A percentile compares a stretch with the other conserved stretches of the same genome.
These are phyloP conservation scores for Leersia perrieri DNA, from an alignment of 176 grass and related monocot species.

Conservation along the genomic window DNA sequence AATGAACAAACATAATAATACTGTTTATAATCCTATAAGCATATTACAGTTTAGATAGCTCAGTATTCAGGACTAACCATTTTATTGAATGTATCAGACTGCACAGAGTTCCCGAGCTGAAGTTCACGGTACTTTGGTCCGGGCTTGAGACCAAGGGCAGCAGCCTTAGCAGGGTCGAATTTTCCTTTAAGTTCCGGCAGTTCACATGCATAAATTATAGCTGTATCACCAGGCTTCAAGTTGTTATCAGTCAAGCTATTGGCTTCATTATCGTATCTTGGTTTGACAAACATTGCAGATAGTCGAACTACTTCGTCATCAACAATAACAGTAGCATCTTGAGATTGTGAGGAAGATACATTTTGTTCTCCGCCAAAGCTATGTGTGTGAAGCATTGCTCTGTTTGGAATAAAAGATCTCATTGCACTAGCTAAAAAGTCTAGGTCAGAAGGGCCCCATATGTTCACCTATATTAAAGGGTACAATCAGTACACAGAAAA, in stretches of 20 bases:
- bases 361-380: conserved; percentile 64
- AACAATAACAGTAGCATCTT: conserved; percentile 58
- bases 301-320: conserved; percentile 93
- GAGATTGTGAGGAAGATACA: conserved; percentile 36
- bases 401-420: conserved; percentile 89
- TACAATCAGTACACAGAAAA: conserved; percentile 19
- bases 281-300: conserved; percentile 82
- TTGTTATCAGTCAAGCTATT: conserved; percentile 32
- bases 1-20: no score
- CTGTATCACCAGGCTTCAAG: conserved; percentile 75
- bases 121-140: conserved; percentile 87
- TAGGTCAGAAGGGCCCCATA: conserved; percentile 97
- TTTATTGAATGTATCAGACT: conserved; percentile 58
- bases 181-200: conserved; percentile 94
- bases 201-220: conserved; percentile 91
- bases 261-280: conserved; percentile 42
- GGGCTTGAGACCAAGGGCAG: conserved; percentile 60
- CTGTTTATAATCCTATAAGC: background rate
- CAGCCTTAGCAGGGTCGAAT: conserved; percentile 87
- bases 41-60: background rate
- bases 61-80: conserved; percentile 51
- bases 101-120: conserved; percentile 90
- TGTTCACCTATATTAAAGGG: conserved; percentile 63
- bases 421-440: conserved; percentile 79
- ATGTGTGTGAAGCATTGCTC: conserved; percentile 92